Evolutionary conservation across 106 monocot species (phyloP), one percentile per base, ranked within the genome.

Genomic region (Narthecium ossifragum): DNA sequence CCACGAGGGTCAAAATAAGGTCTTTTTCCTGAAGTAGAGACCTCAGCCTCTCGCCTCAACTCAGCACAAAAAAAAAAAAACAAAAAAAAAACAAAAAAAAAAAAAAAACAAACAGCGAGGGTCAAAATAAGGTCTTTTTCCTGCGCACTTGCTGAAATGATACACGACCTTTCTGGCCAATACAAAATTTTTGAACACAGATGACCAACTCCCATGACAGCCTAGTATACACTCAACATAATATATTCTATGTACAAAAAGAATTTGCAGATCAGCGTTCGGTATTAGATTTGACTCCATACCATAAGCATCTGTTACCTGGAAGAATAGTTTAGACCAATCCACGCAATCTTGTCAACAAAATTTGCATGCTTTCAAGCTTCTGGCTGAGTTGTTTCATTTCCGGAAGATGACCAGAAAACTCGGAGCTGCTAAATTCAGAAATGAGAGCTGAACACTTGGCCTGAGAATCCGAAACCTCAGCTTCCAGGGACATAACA

Each of bases 301-400:
- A 13, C 17, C 48, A 34, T 31, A 8, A 31, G 14, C 13, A 46
- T 25, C n/a, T 57, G 43, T 34, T 49, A 59, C 25, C 34, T 10
- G 54, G 12, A 55, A 66, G 34, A 10, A 25, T 17, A 20, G 23
- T 47, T 62, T 34, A 80, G 23, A 62, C 56, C 37, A 81, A 62
- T 51, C 82, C 68, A 40, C 77, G 64, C 38, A 96, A 66, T 76
- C 66, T 86, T 25, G 63, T 72, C 68, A 90, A 60, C 39, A 96
- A 43, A 31, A 40, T 52, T 57, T 96, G 96, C 77, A 96, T 84
- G 60, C 31, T 80, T 59, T 90, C 96, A 5, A 96, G 76, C 62
- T 90, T 90, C 59, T 86, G 64, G 41, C 61, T 70, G 39, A 96
- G 64, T 39, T 83, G 78, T 51, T 72, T 73, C n/a, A 86, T 61